Evolutionary conservation across 108 stramenopile species (phyloP).

Genomic region (Mediolabrus comicus): DNA sequence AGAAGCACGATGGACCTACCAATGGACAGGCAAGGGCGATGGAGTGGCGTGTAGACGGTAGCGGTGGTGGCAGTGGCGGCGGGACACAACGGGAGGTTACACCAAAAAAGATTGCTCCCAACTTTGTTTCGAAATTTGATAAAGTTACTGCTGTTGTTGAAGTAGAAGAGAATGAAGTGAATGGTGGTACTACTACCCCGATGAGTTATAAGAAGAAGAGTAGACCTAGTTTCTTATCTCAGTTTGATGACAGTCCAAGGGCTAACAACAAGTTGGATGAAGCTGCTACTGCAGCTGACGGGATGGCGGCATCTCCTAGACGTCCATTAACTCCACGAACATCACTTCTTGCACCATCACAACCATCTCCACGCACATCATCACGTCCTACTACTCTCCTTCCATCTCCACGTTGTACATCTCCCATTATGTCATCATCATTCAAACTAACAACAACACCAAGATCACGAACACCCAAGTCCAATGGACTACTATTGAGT

Average conservation of each 20-base stretch:
- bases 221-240: not conserved
- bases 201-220: not conserved
- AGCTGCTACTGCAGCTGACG: not conserved
- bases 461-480: too few species aligned
- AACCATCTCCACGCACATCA: not conserved
- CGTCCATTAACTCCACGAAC: not conserved
- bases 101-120: not conserved
- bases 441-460: not conserved
- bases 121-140: not conserved
- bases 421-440: too few species aligned
- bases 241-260: not conserved
- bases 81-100: not conserved
- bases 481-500: too few species aligned
- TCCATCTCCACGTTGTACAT: too few species aligned
- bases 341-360: too few species aligned
- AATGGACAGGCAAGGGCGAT: not conserved
- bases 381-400: not conserved
- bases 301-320: not conserved
- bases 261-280: not conserved
- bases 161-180: not conserved
- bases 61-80: not conserved
- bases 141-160: too few species aligned
- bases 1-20: not conserved
- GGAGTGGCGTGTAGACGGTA: not conserved
- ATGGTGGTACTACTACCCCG: not conserved